phyloP scores from a whole-genome alignment of 1,284 basidiomycete genomes.

The Amylostereum areolatum region DNA sequence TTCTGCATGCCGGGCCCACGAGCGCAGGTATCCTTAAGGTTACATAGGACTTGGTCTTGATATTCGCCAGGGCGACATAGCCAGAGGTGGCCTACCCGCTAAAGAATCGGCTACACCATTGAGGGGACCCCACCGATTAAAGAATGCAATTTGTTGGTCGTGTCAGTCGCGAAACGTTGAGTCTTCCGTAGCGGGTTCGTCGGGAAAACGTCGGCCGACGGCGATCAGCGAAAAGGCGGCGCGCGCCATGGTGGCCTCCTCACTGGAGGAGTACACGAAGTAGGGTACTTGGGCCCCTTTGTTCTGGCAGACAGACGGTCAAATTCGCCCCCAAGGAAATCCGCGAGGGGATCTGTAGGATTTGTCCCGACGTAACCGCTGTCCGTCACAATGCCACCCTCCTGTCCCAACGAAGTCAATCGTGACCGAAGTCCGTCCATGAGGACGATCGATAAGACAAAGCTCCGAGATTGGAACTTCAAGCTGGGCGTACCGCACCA shows the following conservation, averaged over 20 bases:
- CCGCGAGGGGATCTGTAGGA: not conserved
- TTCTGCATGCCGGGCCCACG: too few relatives aligned
- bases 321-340: slow-evolving; percentile 1
- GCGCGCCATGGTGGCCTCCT: not conserved
- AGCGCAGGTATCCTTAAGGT: not conserved
- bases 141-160: not conserved
- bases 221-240: not conserved
- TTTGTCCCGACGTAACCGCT: not conserved
- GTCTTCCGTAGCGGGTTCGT: not conserved
- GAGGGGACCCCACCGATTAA: not conserved
- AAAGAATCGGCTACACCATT: not conserved
- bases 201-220: too few relatives aligned
- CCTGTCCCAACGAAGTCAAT: slow-evolving; percentile 6
- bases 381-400: slow-evolving; percentile 1
- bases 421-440: not conserved
- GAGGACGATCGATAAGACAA: slow-evolving; percentile 2
- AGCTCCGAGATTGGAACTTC: slow-evolving; percentile 1
- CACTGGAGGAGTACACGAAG: not conserved
- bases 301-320: not conserved
- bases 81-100: not conserved
- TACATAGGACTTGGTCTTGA: not conserved
- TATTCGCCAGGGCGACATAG: not conserved
- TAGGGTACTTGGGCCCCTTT: not conserved
- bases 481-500: too few relatives aligned
- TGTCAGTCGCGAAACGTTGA: not conserved